Base-by-base conservation (phyloP, 306 rosid genomes). In the Prunus dulcis region DNA sequence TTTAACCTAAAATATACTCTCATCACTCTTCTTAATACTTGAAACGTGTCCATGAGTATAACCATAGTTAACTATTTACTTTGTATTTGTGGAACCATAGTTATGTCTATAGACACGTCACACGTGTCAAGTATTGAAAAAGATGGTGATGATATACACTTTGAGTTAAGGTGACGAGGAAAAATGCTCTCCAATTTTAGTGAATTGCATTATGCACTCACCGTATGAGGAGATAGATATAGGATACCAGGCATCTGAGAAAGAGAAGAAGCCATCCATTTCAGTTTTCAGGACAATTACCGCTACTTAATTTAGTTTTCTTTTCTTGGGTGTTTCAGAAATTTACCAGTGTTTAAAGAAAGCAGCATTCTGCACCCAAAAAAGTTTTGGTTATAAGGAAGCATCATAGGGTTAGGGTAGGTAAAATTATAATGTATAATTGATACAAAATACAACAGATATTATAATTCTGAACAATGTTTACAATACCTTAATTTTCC, bases 1-100 rank as follows among this genome's bases (percentile, higher is more conserved):
- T 6, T 38, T 38, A 38, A 38, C 9, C 0, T 6, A 6, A 38
- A 2, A 38, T 38, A 8, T 38, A 38, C 0, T 4, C 0, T 38
- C 2, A 38, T 2, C 0, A 6, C 5, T 0, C 0, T 38, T 38
- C 2, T 38, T 6, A 38, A 38, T 38, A 38, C 0, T 38, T 38
- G 9, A 38, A 2, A 38, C 0, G 2, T 38, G 2, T 6, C 2
- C 0, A 6, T 34, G 41, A 5, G 9, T 0, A 38, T 38, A 38
- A 38, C 0, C 43, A 38, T 6, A 38, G 1, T 38, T 38, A 38
- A 38, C 9, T 38, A 38, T 38, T 6, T 38, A 0, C 2, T 38
- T 38, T 6, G 2, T 6, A 38, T 38, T 38, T 38, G 43, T 38
- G 9, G 43, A 38, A 1, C 43, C 43, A 1, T 6, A 38, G 43